Base-by-base conservation (phyloP, 257 asterid species). In the Datura wrightii region DNA sequence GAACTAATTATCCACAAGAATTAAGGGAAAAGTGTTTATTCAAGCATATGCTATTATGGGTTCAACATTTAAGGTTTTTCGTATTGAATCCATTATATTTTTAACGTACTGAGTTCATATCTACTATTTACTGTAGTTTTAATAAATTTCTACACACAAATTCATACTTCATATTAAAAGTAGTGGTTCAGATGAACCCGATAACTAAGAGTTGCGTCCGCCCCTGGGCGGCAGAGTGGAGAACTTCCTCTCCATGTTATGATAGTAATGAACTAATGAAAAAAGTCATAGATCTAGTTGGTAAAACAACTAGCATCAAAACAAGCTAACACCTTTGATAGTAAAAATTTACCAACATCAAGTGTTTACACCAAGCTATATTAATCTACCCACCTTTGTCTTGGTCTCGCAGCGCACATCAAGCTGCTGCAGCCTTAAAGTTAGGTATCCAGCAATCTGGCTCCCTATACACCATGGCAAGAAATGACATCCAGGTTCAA, bases 401-500 rank as follows among this genome's bases (percentile, higher is more conserved):
- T 90, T 90, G 46, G 92, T 90, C 82, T 90, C 92, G 55, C 91
- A 88, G 2, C 89, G 89, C 18, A 90, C 91, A 66, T 90, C 92
- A 78, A 90, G 85, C 70, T 90, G 92, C 83, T 88, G 92, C 79
- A 90, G 67, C 84, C 92, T 86, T 44, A 90, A 87, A 39, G 91
- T 56, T 11, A 88, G 84, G 50, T 85, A 37, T n/a, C 92, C 92
- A 18, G 91, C 89, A 66, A 90, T 24, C 82, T 80, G 84, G 16
- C 84, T 80, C 3, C 92, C 92, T 5, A 85, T 5, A 62, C 90
- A 90, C 92, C 91, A 90, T n/a, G 91, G 92, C 79, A 90, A 84
- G 85, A 83, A 90, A 85, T 90, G 92, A 80, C 92, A 90, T 50
- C 92, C 92, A 71, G 92, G 91, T 58, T 88, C 85, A 37, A 90